Percentiles rank a stretch among this genome's conserved stretches.
Conservation (phyloP, 2,329 filamentous ascomycete genomes). For the Simplicillium sp. region DNA sequence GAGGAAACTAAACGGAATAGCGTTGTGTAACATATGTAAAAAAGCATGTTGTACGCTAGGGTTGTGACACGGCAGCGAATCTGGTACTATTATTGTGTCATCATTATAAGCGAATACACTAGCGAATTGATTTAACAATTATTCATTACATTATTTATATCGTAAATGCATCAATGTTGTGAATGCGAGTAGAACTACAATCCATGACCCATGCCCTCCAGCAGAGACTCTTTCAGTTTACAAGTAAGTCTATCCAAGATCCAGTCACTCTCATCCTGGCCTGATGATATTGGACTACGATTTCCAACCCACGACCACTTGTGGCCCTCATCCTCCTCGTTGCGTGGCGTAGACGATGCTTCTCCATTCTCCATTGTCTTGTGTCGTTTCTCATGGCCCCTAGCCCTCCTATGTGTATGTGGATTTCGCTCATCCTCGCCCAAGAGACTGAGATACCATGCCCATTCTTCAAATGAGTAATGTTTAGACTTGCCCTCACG, state of each 20-base stretch:
- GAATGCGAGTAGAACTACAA: background rate
- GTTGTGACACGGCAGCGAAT: background rate
- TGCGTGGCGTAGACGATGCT: slow-evolving; percentile 1
- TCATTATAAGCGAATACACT: too few species aligned
- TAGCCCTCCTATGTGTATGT: slow-evolving; percentile 35
- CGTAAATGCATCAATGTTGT: too few species aligned
- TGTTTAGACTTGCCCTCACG: slow-evolving; percentile 47
- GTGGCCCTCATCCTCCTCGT: slow-evolving; percentile 19
- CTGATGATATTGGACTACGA: slow-evolving; percentile 59
- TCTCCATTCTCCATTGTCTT: slow-evolving; percentile 3
- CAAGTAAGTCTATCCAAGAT: slow-evolving; percentile 55
- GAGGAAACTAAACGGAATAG: slow-evolving; percentile 11
- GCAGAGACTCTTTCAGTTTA: slow-evolving; percentile 32
- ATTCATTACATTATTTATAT: too few species aligned
- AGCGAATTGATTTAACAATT: too few species aligned
- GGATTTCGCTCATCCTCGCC: slow-evolving; percentile 49
- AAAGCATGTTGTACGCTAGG: background rate
- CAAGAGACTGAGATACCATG: slow-evolving; percentile 73
- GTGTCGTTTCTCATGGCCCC: slow-evolving; percentile 14
- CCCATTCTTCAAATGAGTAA: slow-evolving; percentile 81
- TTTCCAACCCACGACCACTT: slow-evolving; percentile 67
- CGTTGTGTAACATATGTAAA: background rate
- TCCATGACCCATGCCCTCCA: background rate
- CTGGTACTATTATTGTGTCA: background rate
- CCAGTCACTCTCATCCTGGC: slow-evolving; percentile 62